A percentile compares a stretch with the other conserved stretches of the same genome.
Evolutionary conservation across 768 basidiomycete genomes (phyloP).

Genomic region (Cystoderma amianthinum): DNA sequence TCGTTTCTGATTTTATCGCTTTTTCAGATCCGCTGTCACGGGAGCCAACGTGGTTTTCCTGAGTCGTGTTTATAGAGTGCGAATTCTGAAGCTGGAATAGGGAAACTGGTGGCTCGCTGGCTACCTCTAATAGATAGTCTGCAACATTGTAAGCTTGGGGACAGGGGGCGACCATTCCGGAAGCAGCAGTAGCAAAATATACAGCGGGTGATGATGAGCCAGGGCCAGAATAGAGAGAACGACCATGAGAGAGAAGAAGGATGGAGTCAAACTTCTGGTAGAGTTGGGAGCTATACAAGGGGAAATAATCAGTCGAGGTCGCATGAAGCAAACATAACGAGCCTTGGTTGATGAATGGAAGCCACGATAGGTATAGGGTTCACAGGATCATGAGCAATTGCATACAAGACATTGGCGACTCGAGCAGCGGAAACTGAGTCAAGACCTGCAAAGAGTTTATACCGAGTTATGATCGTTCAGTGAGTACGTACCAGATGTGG

Average conservation of each 20-base stretch:
- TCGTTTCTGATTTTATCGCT: not conserved
- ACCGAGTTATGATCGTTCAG: conserved; percentile 1
- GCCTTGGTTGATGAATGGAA: conserved; percentile 86
- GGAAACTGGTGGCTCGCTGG: conserved; percentile 52
- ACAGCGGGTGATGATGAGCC: conserved; percentile 66
- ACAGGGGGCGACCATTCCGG: conserved; percentile 38
- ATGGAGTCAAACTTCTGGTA: conserved; percentile 84
- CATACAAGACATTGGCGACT: conserved; percentile 69
- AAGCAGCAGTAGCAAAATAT: conserved; percentile 48
- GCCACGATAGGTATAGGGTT: conserved; percentile 79
- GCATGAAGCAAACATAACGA: conserved; percentile 8
- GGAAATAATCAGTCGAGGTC: not conserved
- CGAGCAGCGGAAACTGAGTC: conserved; percentile 85
- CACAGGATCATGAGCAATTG: conserved; percentile 62
- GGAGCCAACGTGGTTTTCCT: not conserved
- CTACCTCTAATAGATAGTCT: conserved; percentile 87
- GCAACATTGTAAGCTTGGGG: conserved; percentile 87
- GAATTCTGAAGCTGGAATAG: conserved; percentile 27
- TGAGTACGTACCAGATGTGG: conserved; percentile 45
- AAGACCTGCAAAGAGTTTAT: conserved; percentile 36
- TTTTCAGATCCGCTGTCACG: not conserved
- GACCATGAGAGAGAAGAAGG: conserved; percentile 71
- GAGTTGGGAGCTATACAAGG: conserved; percentile 54
- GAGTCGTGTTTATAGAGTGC: not conserved
- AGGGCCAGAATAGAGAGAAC: conserved; percentile 70